These are phyloP conservation scores for Microbotryomycetes sp. DNA, from an alignment of 1,284 basidiomycete species.

Conservation along the genomic window DNA sequence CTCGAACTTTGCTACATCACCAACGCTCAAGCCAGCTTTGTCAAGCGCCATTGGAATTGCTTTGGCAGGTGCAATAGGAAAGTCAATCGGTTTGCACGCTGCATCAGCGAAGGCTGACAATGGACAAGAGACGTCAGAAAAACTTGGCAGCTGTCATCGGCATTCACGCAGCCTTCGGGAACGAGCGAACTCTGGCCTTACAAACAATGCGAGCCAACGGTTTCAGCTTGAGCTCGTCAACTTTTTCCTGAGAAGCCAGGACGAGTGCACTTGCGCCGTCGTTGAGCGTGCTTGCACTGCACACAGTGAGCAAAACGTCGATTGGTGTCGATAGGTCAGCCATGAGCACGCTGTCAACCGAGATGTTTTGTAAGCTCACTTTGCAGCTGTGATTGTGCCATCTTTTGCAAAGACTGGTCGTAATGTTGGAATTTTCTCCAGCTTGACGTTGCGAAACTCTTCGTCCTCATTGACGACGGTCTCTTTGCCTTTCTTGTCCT, in stretches of 20 bases:
- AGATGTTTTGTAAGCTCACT: too few relatives aligned
- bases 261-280: conserved; percentile 45
- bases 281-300: conserved; percentile 41
- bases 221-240: conserved; percentile 36
- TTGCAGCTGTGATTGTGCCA: conserved; percentile 46
- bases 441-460: conserved; percentile 64
- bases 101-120: conserved; percentile 83
- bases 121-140: conserved; percentile 37
- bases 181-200: conserved; percentile 36
- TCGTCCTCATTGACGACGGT: conserved; percentile 85
- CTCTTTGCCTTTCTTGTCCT: conserved; percentile 80
- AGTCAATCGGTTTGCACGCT: conserved; percentile 91
- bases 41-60: conserved; percentile 83
- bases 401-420: conserved; percentile 44
- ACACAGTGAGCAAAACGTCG: too few relatives aligned
- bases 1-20: conserved; percentile 88
- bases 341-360: too few relatives aligned
- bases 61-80: conserved; percentile 82
- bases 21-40: conserved; percentile 69
- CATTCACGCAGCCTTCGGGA: conserved; percentile 37
- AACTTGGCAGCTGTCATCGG: conserved; percentile 35
- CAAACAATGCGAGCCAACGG: conserved; percentile 43
- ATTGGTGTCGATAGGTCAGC: too few relatives aligned
- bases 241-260: conserved; percentile 39
- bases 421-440: conserved; percentile 43